Evolutionary conservation across 768 basidiomycete genomes (phyloP), one percentile per base, ranked within the genome.

Genomic region (Mycena olivaceomarginata): DNA sequence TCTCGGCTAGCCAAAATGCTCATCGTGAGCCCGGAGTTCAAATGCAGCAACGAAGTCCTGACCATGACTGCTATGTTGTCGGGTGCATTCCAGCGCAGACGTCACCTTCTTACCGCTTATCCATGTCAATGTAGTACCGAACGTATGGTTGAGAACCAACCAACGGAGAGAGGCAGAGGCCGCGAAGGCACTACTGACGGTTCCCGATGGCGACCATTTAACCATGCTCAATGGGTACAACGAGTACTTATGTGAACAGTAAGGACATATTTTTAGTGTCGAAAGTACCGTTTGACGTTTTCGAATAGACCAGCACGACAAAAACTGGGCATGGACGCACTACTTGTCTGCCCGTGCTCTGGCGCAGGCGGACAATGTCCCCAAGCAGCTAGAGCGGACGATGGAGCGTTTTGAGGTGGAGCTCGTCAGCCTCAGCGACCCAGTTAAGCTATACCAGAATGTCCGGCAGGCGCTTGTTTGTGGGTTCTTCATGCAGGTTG

Each of bases 131-230:
- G 71, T 15, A 57, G 67, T 98, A 96, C 5, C 95, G 99, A 66
- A 97, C 66, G 96, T 99, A 41, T 99, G 99, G 85, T 98, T 98
- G 85, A 92, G 98, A 41, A 98, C 98, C 18, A 98, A 99, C 85
- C 98, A 99, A 86, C 97, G 98, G 84, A 97, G 95, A 13, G 97
- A 99, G 86, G 98, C 98, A 0, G 98, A 99, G 85, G 97, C 98
- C 39, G 99, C 99, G 88, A 99, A 99, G 85, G 98, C 98, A 25
- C 98, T 99, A 85, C 98, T 99, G 86, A 98, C 98, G 86, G 96
- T 98, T 83, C 96, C 98, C 0, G 98, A 98, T 87, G 98, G 98
- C 8, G 98, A 99, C 82, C 96, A 99, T 83, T 87, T 98, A 43
- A 98, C 96, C 13, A 85, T 97, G 41, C 86, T 97, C 74, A 95